These are phyloP conservation scores for Wickerhamiella qilinensis DNA, from an alignment of 805 yeast species.

Conservation along the genomic window DNA sequence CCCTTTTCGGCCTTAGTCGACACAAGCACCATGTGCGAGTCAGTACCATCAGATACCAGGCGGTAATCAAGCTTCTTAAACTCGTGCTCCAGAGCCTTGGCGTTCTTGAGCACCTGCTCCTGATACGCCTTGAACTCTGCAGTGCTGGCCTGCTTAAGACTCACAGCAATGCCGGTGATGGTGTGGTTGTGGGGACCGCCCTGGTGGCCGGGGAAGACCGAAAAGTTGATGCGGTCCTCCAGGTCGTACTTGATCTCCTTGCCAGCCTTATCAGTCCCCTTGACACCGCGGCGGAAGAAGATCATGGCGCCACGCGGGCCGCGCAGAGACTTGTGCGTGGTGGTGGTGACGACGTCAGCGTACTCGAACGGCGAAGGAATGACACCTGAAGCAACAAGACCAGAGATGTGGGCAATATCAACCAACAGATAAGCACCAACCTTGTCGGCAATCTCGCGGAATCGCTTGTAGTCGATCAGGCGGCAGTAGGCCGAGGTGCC, in stretches of 20 bases:
- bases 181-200: conserved; percentile 99
- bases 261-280: conserved; percentile 80
- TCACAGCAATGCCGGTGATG: conserved; percentile 92
- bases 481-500: conserved; percentile 98
- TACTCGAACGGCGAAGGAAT: conserved; percentile 93
- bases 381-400: conserved; percentile 89
- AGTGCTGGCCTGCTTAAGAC: conserved; percentile 80
- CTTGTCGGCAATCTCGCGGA: conserved; percentile 91
- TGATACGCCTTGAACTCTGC: conserved; percentile 90
- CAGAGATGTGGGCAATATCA: conserved; percentile 98
- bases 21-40: conserved; percentile 89
- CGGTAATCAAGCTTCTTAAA: conserved; percentile 60
- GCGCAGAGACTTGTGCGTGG: conserved; percentile 96
- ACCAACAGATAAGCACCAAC: conserved; percentile 93
- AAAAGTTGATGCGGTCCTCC: conserved; percentile 90
- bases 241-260: conserved; percentile 81
- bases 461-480: conserved; percentile 87
- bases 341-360: conserved; percentile 95
- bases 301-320: conserved; percentile 99
- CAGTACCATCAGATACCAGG: conserved; percentile 89
- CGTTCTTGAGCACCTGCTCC: conserved; percentile 72
- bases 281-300: conserved; percentile 91
- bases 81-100: conserved; percentile 62
- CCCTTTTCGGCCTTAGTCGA: conserved; percentile 66
- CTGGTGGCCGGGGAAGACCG: conserved; percentile 99